Percentiles rank a stretch among this genome's conserved stretches.
phyloP scores from a whole-genome alignment of 2,329 filamentous ascomycete genomes.

The Colletotrichum viniferum region DNA sequence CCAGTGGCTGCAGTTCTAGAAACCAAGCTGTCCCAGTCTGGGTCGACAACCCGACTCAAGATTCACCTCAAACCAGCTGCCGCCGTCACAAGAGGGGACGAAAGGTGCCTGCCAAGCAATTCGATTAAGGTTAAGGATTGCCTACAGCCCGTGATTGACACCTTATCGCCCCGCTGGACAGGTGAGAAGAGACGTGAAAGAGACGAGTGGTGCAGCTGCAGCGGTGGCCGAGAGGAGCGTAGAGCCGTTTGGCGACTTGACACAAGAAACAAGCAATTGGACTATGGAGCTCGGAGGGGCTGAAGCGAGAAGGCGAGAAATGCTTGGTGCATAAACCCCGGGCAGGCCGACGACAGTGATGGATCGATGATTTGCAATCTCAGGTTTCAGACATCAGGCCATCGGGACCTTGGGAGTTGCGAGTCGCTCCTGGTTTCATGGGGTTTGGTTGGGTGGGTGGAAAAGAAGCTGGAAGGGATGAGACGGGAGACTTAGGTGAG shows the following conservation, averaged over 20 bases:
- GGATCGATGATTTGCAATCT: conserved; percentile 17
- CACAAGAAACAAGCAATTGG: conserved; percentile 1
- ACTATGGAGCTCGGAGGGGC: neutral
- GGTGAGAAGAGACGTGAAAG: neutral
- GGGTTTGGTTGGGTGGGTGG: neutral
- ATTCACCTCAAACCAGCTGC: neutral
- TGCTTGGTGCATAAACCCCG: neutral
- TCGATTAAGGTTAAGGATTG: conserved; percentile 1
- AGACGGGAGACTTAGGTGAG: neutral
- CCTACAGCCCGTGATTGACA: neutral
- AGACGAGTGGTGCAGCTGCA: neutral
- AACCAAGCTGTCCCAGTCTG: neutral
- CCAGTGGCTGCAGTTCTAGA: neutral
- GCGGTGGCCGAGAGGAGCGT: conserved; percentile 1
- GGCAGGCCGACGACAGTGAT: neutral
- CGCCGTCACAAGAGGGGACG: neutral
- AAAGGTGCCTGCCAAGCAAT: conserved; percentile 5
- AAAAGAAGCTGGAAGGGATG: neutral
- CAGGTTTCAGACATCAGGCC: conserved; percentile 25
- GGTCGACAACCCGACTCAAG: neutral
- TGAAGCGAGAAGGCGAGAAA: neutral
- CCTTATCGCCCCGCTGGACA: neutral
- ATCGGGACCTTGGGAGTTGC: conserved; percentile 14
- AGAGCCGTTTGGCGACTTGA: neutral
- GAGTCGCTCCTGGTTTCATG: conserved; percentile 19